Evolutionary conservation across 768 basidiomycete genomes (phyloP), one percentile per base, ranked within the genome.

Genomic region (Suillus spraguei): DNA sequence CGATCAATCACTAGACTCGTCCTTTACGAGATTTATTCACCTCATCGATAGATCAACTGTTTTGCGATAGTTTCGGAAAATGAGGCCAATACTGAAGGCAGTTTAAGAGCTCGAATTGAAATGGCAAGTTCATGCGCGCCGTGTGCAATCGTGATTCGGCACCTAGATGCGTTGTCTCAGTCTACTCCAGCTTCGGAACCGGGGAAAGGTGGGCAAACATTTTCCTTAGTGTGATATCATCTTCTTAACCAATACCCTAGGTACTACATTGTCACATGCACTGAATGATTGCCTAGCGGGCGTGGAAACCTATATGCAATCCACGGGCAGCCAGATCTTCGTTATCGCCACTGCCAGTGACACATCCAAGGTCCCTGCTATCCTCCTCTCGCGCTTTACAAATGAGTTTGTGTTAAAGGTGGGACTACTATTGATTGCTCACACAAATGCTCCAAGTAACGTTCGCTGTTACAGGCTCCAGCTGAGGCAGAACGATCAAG

Each of bases 391-490:
- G 9, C 85, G 82, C 63, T 97, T 98, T 79, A 98, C 97, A 72
- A 92, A 96, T 70, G 90, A 94, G 66, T 79, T 97, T 24, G 71
- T 74, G 1, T 85, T 96, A 50, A 85, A 92, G 79, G 95, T 94
- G 65, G 39, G 75, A 20, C 14, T 14, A 11, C 24, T 28, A 20
- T 41, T 58, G 38, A 41, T 28, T 13, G 17, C 38, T 20, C 13
- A 46, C 7, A 63, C 46, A 16, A 28, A 36, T 53, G 16, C 16
- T 64, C 3, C 28, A 9, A 24, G 3, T 36, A 7, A 38, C 55
- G 44, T 63, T 4, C 63, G 1, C 38, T 59, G 28, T 9, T 58
- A 2, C 66, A 97, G 95, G 92, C 91, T 20, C 94, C 94, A 0
- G 86, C 81, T 64, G 97, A 99, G 76, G 70, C 74, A 8, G 90